Evolutionary conservation across 2,329 filamentous ascomycete genomes (phyloP), one percentile per base, ranked within the genome.

Genomic region (Fusarium denticulatum): DNA sequence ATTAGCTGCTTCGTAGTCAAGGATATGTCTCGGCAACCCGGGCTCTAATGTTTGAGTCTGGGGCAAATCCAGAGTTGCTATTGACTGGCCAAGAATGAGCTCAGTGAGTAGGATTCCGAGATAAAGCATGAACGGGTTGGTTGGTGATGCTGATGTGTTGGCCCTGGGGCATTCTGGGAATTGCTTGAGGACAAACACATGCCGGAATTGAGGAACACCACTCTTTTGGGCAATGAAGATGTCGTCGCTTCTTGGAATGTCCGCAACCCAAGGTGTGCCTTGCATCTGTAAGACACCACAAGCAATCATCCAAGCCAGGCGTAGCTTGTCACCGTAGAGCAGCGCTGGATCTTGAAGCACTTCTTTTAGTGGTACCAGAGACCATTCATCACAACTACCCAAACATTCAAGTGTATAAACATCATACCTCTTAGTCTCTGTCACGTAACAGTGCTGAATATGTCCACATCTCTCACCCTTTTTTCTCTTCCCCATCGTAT

Each of bases 351-450:
- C 15, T 8, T 40, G 58, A 0, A 62, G 6, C 0, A 47, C 32
- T 30, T 65, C 7, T 1, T 62, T 47, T 1, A 63, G 26, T 5
- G 63, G 40, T 2, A 65, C 36, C 0, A 53, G 12, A 6, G 37
- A 39, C 46, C 40, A 62, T 2, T 46, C 47, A 0, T 53, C 20
- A 16, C 46, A 28, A 11, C 7, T 40, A 0, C 46, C 62, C 5
- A 65, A 13, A 8, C 24, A 34, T 4, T 62, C 46, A 0, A 62
- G 32, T 0, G 47, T 5, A 6, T 62, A 53, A 3, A 62, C 18
- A 10, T 53, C 57, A 1, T 64, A 64, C 1, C 7, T 62, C 3
- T 36, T 0, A 12, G 20, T 22, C 0, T 45, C 0, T 0, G 34
- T n/a, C 32, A 28, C 18, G 12, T 15, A 18, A 4, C 15, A 28